Evolutionary conservation across 495 filamentous ascomycete genomes (phyloP), one percentile per base, ranked within the genome.

Genomic region (Daldinia vernicosa): DNA sequence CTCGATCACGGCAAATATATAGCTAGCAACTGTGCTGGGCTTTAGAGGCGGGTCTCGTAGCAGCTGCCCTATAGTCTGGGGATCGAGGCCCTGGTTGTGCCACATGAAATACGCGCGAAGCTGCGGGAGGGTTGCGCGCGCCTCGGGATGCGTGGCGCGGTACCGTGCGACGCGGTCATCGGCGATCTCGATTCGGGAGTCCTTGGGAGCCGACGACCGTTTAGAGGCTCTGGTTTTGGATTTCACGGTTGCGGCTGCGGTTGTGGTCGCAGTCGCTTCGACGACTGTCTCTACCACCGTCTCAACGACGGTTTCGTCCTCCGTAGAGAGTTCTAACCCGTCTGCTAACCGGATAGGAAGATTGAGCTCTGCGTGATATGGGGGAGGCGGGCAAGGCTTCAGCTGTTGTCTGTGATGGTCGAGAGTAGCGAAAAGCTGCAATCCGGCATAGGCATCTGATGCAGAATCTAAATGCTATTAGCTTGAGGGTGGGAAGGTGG

Each of bases 361-460:
- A 66, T 89, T 83, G 7, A 88, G 76, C 63, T 95, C 92, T 12
- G 89, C 92, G 69, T 86, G 83, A 51, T 80, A 72, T 3, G 93
- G 93, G 3, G 88, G 81, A 11, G 91, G 92, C 22, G 93, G 94
- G 2, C 80, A 80, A 15, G 93, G 92, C 39, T 87, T 74, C 60
- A 97, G 82, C 11, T 82, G 79, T 63, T 83, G 78, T 53, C 93
- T 81, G 62, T 91, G 90, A 39, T 84, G 76, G 72, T 97, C 87
- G 67, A 97, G 84, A 2, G 82, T 78, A 57, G 91, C 82, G 75
- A 86, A 95, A 28, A 97, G 83, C 73, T 91, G 89, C 17, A 95
- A 69, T 32, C 89, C 89, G 58, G 92, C 93, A 74, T 95, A 97
- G 2, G 93, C 89, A 76, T 97, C 94, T 1, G 89, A 87, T 15